These are phyloP conservation scores for Colletotrichum lupini DNA, from an alignment of 2,329 filamentous ascomycete species.

Conservation along the genomic window DNA sequence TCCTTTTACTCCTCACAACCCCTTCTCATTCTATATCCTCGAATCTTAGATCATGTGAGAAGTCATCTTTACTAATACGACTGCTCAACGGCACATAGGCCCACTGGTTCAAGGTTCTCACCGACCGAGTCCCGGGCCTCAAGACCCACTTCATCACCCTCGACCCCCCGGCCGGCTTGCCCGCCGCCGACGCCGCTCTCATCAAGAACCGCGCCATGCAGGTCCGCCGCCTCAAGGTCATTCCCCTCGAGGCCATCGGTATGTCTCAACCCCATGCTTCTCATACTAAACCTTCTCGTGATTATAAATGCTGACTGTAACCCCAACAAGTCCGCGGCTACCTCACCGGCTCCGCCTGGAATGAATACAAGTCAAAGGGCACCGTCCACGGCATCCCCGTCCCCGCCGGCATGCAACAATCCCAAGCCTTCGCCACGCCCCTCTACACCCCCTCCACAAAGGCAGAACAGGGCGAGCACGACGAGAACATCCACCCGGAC, in stretches of 20 bases:
- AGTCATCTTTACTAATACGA: background rate
- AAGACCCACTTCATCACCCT: conserved; percentile 64
- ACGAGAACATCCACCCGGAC: conserved; percentile 86
- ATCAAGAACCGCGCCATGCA: conserved; percentile 79
- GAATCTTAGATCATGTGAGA: background rate
- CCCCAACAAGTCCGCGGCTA: conserved; percentile 77
- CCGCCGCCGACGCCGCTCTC: conserved; percentile 58
- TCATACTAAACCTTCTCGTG: background rate
- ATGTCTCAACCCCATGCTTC: conserved; percentile 18
- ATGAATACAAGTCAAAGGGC: conserved; percentile 76
- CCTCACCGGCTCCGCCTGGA: conserved; percentile 87
- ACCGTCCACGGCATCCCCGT: conserved; percentile 84
- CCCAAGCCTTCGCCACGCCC: conserved; percentile 73
- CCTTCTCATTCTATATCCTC: background rate
- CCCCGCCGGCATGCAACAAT: conserved; percentile 75
- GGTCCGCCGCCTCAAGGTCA: conserved; percentile 77
- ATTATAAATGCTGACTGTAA: conserved; percentile 16
- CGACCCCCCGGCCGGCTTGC: conserved; percentile 47
- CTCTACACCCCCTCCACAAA: conserved; percentile 86
- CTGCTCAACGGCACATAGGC: conserved; percentile 38
- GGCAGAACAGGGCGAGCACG: conserved; percentile 79
- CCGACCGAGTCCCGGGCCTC: conserved; percentile 57
- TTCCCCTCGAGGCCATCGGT: conserved; percentile 81
- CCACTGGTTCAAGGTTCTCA: conserved; percentile 66
- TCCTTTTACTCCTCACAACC: background rate